Evolutionary conservation across 495 filamentous ascomycete genomes (phyloP).

Genomic region (Venustampulla echinocandica): DNA sequence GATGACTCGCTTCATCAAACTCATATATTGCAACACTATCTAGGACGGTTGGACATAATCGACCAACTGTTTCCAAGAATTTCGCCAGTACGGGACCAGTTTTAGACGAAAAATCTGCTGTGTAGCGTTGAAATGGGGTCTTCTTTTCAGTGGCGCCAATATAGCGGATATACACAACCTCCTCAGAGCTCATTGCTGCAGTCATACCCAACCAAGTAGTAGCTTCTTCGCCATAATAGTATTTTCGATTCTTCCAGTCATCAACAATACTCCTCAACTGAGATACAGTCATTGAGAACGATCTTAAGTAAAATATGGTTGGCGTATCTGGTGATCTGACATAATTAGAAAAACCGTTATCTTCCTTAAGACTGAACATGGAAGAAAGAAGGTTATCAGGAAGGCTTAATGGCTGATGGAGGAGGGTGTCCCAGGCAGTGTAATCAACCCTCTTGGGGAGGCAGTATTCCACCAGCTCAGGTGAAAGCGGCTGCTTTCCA

Average conservation of each 20-base stretch:
- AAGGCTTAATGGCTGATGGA: conserved; percentile 4
- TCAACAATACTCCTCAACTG: conserved; percentile 1
- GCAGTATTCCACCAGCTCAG: conserved; percentile 8
- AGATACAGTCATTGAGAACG: conserved; percentile 5
- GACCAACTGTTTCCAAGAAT: conserved; percentile 6
- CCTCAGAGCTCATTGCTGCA: conserved; percentile 4
- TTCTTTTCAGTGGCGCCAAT: conserved; percentile 4
- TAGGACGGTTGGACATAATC: not conserved
- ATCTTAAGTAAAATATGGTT: conserved; percentile 1
- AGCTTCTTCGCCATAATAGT: conserved; percentile 1
- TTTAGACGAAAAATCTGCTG: conserved; percentile 4
- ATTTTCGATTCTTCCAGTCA: conserved; percentile 1
- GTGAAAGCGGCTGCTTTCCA: conserved; percentile 8
- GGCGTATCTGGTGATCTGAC: conserved; percentile 3
- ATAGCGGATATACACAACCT: conserved; percentile 3
- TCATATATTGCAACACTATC: conserved; percentile 7
- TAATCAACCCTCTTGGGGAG: conserved; percentile 3
- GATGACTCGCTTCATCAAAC: conserved; percentile 2
- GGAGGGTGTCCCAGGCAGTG: conserved; percentile 5
- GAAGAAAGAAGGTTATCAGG: conserved; percentile 2
- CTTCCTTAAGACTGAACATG: conserved; percentile 1
- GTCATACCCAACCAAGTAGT: conserved; percentile 2
- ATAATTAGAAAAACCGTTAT: conserved; percentile 2
- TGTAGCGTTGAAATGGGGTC: conserved; percentile 5
- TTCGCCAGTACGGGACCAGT: conserved; percentile 2